Evolutionary conservation across 257 asterid genomes (phyloP), one percentile per base, ranked within the genome.

Genomic region (Salvia splendens): DNA sequence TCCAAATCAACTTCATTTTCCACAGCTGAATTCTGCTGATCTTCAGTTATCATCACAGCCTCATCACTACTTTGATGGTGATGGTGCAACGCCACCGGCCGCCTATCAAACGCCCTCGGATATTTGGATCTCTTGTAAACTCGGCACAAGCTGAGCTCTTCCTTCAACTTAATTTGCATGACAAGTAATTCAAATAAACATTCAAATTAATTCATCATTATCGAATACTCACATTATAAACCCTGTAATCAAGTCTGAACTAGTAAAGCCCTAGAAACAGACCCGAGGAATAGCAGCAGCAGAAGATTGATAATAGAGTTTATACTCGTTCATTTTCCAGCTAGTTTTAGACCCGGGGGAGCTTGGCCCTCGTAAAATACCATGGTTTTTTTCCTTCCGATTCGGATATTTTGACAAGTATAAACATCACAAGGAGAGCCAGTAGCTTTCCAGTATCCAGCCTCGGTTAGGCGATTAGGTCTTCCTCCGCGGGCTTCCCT

Each of bases 401-500:
- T 36, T 35, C 46, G 28, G 3, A 14, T 12, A 35, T 57, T 57
- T 57, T n/a, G 64, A 57, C 5, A 2, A 5, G 16, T 14, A 16
- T n/a, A 57, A 33, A 57, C 64, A 57, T 57, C 64, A 1, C 47
- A n/a, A 57, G 64, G 64, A 3, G 64, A 33, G 12, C 64, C 64
- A 2, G 64, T 57, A 33, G 64, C 64, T 36, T 57, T 56, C 47
- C 64, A 57, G 47, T 57, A 57, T 3, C 64, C 64, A 0, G 4
- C 32, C 65, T 67, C 20, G 1, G 95, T 85, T 0, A 80, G 84
- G 63, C 95, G 71, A 17, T 81, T 85, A 0, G 86, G 82, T 28
- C 85, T 61, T 28, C 92, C 90, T 36, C 95, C 95, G 0, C 76
- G 83, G 0, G 78, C 84, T 66, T 85, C 92, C 71, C 81, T 83